Conservation (phyloP, 2,329 filamentous ascomycete species). For the Penicillium polonicum region DNA sequence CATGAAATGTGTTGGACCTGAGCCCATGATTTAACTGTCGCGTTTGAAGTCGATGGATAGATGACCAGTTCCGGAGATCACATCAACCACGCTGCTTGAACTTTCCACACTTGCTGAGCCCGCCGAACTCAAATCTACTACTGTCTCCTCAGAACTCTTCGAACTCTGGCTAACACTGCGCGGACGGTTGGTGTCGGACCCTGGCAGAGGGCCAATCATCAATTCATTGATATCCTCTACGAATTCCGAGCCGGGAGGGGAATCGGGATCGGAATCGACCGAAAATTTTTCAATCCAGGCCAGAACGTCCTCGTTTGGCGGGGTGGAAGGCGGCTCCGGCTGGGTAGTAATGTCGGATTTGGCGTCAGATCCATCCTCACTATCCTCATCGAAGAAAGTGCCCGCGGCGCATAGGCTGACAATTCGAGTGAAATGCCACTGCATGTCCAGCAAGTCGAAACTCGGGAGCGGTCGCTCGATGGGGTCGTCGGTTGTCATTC, state of each 20-base stretch:
- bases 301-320: neutral
- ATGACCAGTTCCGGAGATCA: neutral
- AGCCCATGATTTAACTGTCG: neutral
- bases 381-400: neutral
- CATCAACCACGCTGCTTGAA: neutral
- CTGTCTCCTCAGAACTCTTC: neutral
- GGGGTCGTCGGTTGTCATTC: conserved; percentile 5
- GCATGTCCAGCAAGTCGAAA: conserved; percentile 16
- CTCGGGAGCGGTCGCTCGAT: conserved; percentile 5
- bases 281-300: neutral
- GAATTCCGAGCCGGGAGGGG: neutral
- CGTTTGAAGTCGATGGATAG: neutral
- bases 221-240: neutral
- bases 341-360: neutral
- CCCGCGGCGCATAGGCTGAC: conserved; percentile 1
- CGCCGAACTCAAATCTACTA: neutral
- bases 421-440: conserved; percentile 15
- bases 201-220: neutral
- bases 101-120: neutral
- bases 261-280: neutral
- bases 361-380: neutral
- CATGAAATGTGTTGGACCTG: neutral
- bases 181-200: neutral
- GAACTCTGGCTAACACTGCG: neutral
- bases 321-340: neutral